These are phyloP conservation scores for Trichoderma sp. DNA, from an alignment of 2,329 filamentous ascomycete genomes.

Conservation along the genomic window DNA sequence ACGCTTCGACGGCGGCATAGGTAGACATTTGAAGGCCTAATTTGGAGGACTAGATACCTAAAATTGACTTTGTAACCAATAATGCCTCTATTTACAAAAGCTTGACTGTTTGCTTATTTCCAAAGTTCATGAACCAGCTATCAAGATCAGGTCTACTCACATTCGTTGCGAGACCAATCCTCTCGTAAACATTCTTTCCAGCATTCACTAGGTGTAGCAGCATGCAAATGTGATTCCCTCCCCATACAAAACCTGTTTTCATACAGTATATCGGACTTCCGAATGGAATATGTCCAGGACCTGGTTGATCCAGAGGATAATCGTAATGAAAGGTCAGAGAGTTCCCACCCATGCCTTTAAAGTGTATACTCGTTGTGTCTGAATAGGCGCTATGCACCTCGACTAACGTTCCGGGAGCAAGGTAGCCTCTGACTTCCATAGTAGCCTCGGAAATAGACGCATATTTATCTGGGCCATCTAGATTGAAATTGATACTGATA, in stretches of 20 bases:
- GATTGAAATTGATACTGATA: not conserved
- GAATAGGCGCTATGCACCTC: not conserved
- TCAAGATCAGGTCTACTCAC: not conserved
- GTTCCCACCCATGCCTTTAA: not conserved
- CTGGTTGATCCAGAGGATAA: slow-evolving; percentile 1
- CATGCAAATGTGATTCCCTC: slow-evolving; percentile 17
- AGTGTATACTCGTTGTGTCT: not conserved
- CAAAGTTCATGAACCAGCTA: not conserved
- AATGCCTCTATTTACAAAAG: not conserved
- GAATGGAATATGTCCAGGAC: not conserved
- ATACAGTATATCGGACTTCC: slow-evolving; percentile 8
- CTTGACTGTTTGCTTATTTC: not conserved
- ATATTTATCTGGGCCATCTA: slow-evolving; percentile 13
- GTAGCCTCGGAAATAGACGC: slow-evolving; percentile 4
- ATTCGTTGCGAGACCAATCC: slow-evolving; percentile 4
- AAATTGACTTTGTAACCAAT: not conserved
- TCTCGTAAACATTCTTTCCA: not conserved
- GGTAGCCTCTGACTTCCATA: not conserved
- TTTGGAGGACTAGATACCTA: not conserved
- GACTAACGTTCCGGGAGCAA: not conserved
- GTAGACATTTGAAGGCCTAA: not conserved
- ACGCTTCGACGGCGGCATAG: not conserved
- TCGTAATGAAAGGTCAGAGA: not conserved
- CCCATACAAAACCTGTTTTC: slow-evolving; percentile 19
- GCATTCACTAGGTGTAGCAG: not conserved